A percentile compares a stretch with the other conserved stretches of the same genome.
Conservation (phyloP, 2,329 filamentous ascomycete species). For the Alternaria conjuncta region DNA sequence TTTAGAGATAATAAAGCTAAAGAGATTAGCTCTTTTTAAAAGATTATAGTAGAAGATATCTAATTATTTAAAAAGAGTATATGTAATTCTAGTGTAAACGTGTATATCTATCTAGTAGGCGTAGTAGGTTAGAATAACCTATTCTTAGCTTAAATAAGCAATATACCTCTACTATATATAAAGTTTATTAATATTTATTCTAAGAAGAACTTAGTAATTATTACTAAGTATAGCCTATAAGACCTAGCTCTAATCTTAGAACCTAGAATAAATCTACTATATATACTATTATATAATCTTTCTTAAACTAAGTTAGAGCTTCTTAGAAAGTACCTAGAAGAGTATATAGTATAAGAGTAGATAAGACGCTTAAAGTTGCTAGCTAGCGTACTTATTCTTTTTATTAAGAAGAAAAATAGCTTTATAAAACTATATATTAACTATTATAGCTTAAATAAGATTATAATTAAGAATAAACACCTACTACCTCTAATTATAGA, state of each 20-base stretch:
- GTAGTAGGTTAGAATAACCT: background rate
- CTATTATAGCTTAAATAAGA: too few species aligned
- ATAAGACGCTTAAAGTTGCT: background rate
- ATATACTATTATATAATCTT: background rate
- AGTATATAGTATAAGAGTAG: background rate
- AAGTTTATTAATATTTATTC: background rate
- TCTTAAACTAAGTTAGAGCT: background rate
- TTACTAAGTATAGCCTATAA: background rate
- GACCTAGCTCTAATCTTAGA: background rate
- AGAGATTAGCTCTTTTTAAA: background rate
- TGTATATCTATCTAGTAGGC: background rate
- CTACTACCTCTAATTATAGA: too few species aligned
- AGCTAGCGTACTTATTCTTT: background rate
- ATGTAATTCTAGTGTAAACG: background rate
- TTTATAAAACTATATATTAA: background rate
- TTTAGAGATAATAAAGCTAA: background rate
- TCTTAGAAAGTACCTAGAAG: background rate
- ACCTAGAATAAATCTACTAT: background rate
- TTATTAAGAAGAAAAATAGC: background rate
- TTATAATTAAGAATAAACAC: too few species aligned
- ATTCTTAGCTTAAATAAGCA: background rate
- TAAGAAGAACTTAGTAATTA: background rate
- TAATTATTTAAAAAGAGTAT: background rate
- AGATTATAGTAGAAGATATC: background rate
- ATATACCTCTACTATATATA: background rate